These are phyloP conservation scores for Thelephora terrestris DNA, from an alignment of 1,284 basidiomycete species.

Conservation along the genomic window DNA sequence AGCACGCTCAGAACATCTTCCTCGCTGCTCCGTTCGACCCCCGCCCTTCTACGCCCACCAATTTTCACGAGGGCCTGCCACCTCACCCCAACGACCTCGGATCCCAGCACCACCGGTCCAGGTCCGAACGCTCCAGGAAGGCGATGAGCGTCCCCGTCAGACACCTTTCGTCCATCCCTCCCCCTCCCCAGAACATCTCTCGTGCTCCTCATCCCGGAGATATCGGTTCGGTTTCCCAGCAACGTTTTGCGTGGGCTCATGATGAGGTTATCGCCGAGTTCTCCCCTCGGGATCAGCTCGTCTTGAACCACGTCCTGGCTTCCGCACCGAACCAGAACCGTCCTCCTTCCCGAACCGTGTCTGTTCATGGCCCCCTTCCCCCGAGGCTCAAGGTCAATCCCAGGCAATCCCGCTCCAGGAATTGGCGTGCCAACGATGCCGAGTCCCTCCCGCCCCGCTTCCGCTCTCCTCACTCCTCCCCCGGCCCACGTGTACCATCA, in stretches of 20 bases:
- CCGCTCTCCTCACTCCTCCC: background rate
- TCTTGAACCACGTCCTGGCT: background rate
- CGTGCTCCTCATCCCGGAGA: background rate
- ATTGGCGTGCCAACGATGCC: background rate
- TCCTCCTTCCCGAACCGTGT: background rate
- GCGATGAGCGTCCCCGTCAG: background rate
- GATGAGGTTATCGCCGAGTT: background rate
- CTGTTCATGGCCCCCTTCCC: background rate
- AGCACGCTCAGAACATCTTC: background rate
- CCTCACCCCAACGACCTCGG: background rate
- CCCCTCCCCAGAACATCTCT: background rate
- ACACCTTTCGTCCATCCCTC: background rate
- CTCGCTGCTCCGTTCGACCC: background rate
- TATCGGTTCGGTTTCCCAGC: too few species aligned
- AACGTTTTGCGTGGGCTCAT: background rate
- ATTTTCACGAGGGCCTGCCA: background rate
- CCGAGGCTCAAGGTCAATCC: background rate
- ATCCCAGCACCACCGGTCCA: background rate
- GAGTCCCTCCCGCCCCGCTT: background rate
- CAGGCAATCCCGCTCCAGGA: background rate
- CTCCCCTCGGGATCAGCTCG: background rate
- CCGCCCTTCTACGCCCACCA: constrained; percentile 1
- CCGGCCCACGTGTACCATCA: background rate
- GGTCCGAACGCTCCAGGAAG: background rate
- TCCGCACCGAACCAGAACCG: background rate